A percentile compares a stretch with the other conserved stretches of the same genome.
Conservation (phyloP, 2,329 filamentous ascomycete species). For the Exophiala sp. region DNA sequence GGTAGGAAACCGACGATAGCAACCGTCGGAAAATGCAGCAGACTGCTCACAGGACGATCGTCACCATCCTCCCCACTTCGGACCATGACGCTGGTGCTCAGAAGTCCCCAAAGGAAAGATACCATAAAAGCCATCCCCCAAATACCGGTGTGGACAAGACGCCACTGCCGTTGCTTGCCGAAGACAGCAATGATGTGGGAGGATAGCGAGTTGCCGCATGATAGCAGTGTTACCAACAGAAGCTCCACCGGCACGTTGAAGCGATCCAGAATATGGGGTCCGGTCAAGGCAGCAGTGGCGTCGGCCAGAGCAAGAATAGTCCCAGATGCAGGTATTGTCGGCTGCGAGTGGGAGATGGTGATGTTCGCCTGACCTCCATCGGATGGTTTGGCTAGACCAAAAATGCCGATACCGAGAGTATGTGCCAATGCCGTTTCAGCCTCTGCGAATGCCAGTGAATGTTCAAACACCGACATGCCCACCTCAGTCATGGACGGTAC, state of each 20-base stretch:
- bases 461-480: constrained; percentile 94
- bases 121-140: constrained; percentile 90
- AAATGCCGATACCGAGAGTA: constrained; percentile 69
- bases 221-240: constrained; percentile 80
- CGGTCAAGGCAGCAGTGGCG: constrained; percentile 30
- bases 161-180: constrained; percentile 71
- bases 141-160: constrained; percentile 81
- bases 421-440: constrained; percentile 83
- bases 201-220: constrained; percentile 79
- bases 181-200: constrained; percentile 80
- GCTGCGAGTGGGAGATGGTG: constrained; percentile 43
- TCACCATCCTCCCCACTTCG: constrained; percentile 24
- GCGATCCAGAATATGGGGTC: constrained; percentile 63
- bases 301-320: constrained; percentile 36
- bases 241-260: constrained; percentile 90
- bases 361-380: constrained; percentile 3
- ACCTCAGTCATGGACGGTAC: constrained; percentile 77
- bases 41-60: constrained; percentile 46
- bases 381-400: constrained; percentile 48
- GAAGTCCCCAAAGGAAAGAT: constrained; percentile 73
- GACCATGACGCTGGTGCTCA: constrained; percentile 42
- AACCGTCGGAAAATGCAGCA: constrained; percentile 86
- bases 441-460: constrained; percentile 92
- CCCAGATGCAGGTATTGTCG: constrained; percentile 34
- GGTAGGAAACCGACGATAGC: constrained; percentile 94